Evolutionary conservation across 768 basidiomycete species (phyloP).

Genomic region (Pulveroboletus ravenelii): DNA sequence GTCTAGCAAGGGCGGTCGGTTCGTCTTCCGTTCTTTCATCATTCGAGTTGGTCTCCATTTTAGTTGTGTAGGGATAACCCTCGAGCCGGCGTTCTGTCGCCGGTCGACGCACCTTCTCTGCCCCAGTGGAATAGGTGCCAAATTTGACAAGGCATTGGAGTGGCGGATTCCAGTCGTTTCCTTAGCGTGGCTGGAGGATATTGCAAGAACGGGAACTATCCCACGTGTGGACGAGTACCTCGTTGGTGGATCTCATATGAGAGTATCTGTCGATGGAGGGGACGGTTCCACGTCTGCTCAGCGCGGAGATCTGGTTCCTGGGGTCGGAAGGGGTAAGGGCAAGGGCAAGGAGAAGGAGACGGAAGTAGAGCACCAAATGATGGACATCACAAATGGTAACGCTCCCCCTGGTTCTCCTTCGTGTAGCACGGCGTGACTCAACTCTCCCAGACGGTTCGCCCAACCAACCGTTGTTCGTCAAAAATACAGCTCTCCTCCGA

Average conservation of each 20-base stretch:
- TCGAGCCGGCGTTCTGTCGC: conserved; percentile 56
- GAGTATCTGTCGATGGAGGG: conserved; percentile 33
- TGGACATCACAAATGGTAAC: conserved; percentile 38
- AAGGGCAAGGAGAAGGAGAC: conserved; percentile 33
- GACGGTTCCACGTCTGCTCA: conserved; percentile 21
- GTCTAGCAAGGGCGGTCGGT: conserved; percentile 20
- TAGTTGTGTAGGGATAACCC: conserved; percentile 43
- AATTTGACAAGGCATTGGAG: conserved; percentile 72
- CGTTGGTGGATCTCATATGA: conserved; percentile 31
- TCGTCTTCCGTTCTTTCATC: not conserved
- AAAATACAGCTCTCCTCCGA: conserved; percentile 19
- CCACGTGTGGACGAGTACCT: conserved; percentile 34
- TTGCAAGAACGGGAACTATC: conserved; percentile 50
- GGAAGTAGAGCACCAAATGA: conserved; percentile 28
- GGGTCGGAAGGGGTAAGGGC: conserved; percentile 17
- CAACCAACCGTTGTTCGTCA: conserved; percentile 15
- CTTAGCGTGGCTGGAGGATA: conserved; percentile 62
- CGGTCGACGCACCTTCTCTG: conserved; percentile 79
- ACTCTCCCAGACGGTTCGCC: conserved; percentile 2
- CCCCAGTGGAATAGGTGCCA: conserved; percentile 61
- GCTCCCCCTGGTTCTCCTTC: not conserved
- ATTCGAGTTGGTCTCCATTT: not conserved
- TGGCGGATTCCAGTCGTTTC: conserved; percentile 77
- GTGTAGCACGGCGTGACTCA: not conserved
- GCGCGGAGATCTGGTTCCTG: not conserved